Base-by-base conservation (phyloP, 768 basidiomycete genomes). In the Favolaschia claudopus region DNA sequence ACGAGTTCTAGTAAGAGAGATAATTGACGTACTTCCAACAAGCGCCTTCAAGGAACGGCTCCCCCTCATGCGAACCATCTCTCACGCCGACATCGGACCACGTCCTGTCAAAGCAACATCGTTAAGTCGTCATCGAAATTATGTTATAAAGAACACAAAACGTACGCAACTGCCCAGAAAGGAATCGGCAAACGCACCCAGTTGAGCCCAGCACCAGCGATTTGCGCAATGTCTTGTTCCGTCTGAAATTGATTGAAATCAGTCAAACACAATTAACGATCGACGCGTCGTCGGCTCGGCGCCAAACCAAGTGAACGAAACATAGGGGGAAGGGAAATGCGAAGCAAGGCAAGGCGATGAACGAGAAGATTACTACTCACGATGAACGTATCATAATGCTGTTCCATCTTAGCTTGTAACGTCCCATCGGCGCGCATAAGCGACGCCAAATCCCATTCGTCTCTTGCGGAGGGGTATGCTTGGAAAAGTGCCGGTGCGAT, bases 31-130 rank as follows among this genome's bases (percentile, higher is more conserved):
- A 88, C 82, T 86, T 86, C 93, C 93, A 95, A 50, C 85, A 85
- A 2, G 87, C 86, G 62, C 82, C 80, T 7, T 83, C 84, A 15
- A 94, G 77, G 79, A 90, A 95, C 14, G 93, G 93, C 71, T 96
- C 46, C 19, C 25, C 33, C 10, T 33, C 46, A 5, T 27, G 7
- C 29, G 29, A 13, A 20, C 46, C 46, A 19, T 2, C 32, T 19
- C 36, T 33, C 32, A n/a, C 10, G 32, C 46, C 46, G 12, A 48
- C 93, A 38, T 82, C 84, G n/a, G 78, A 74, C 78, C 85, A 86
- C 7, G 55, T 71, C 31, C 43, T 45, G 43, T 1, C 20, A 34
- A 33, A 7, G 9, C 17, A 47, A 28, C n/a, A n/a, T n/a, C n/a
- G n/a, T n/a, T n/a, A n/a, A n/a, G n/a, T n/a, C n/a, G n/a, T n/a